phyloP scores from a whole-genome alignment of 2,329 filamentous ascomycete genomes.

The Geosmithia putterillii region DNA sequence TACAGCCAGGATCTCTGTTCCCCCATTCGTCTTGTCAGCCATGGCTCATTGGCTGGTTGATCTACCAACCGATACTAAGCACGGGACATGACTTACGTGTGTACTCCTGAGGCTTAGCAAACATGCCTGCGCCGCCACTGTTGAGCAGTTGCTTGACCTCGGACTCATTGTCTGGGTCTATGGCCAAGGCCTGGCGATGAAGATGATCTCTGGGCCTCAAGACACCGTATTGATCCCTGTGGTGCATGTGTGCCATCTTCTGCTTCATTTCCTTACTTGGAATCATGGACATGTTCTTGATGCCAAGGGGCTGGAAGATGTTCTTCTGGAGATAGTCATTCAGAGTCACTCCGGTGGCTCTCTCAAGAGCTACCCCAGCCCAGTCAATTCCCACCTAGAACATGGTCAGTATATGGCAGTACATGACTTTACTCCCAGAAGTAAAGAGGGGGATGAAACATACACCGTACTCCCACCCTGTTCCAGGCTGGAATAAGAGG shows the following conservation, averaged over 20 bases:
- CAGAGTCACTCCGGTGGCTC: slow-evolving; percentile 26
- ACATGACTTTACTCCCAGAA: background rate
- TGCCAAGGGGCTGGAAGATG: slow-evolving; percentile 32
- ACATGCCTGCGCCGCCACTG: slow-evolving; percentile 50
- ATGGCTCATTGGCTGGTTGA: background rate
- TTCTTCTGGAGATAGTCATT: slow-evolving; percentile 35
- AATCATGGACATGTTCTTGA: slow-evolving; percentile 42
- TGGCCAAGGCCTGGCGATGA: slow-evolving; percentile 28
- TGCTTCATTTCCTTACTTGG: slow-evolving; percentile 39
- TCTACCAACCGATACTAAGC: background rate
- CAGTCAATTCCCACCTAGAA: slow-evolving; percentile 37
- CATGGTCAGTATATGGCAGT: background rate
- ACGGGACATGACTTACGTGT: slow-evolving; percentile 26
- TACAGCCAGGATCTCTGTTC: slow-evolving; percentile 42
- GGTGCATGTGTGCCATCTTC: slow-evolving; percentile 44
- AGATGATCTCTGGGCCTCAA: slow-evolving; percentile 34
- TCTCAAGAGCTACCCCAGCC: slow-evolving; percentile 36
- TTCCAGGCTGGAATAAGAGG: slow-evolving; percentile 51
- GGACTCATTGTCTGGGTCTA: slow-evolving; percentile 27
- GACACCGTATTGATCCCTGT: slow-evolving; percentile 30
- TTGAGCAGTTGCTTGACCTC: slow-evolving; percentile 29
- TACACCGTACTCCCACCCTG: slow-evolving; percentile 48
- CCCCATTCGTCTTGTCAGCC: background rate
- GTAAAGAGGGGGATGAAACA: slow-evolving; percentile 9
- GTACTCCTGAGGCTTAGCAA: slow-evolving; percentile 48